These are phyloP conservation scores for Ustilago esculenta DNA, from an alignment of 1,284 basidiomycete species.

Conservation along the genomic window DNA sequence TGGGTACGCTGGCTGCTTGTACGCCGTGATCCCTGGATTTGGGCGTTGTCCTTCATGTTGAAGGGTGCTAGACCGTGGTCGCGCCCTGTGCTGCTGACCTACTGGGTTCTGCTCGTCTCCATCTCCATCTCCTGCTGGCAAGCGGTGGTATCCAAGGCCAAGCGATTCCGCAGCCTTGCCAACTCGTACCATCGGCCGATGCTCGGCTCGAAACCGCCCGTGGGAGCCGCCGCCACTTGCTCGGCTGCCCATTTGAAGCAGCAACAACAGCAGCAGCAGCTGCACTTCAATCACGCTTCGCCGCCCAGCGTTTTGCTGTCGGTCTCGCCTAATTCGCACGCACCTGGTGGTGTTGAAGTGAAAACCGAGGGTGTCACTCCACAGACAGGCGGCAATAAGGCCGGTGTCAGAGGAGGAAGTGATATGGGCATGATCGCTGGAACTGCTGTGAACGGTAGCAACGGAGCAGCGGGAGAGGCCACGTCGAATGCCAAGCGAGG, in stretches of 20 bases:
- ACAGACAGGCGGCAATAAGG: conserved; percentile 4
- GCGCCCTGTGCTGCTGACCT: conserved; percentile 80
- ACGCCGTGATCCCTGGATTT: conserved; percentile 87
- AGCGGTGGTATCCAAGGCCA: conserved; percentile 51
- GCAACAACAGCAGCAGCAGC: conserved; percentile 38
- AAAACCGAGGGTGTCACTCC: conserved; percentile 8
- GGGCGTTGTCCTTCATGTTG: conserved; percentile 74
- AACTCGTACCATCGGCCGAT: conserved; percentile 31
- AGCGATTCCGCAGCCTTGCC: conserved; percentile 42
- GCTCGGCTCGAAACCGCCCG: conserved; percentile 20
- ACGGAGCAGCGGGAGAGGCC: conserved; percentile 4
- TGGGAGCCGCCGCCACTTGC: conserved; percentile 11
- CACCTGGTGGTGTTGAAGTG: conserved; percentile 32
- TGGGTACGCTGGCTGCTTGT: conserved; percentile 92
- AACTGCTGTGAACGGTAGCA: conserved; percentile 4
- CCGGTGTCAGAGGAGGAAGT: not conserved
- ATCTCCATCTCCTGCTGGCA: conserved; percentile 93
- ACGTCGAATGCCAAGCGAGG: conserved; percentile 14
- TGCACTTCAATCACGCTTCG: conserved; percentile 11
- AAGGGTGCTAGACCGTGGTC: conserved; percentile 83
- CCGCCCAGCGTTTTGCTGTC: conserved; percentile 11
- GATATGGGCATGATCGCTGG: not conserved
- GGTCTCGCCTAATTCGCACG: conserved; percentile 25
- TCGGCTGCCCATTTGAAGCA: conserved; percentile 20
- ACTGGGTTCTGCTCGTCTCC: conserved; percentile 83